Evolutionary conservation across 306 rosid genomes (phyloP).

Genomic region (Prunus campanulata): DNA sequence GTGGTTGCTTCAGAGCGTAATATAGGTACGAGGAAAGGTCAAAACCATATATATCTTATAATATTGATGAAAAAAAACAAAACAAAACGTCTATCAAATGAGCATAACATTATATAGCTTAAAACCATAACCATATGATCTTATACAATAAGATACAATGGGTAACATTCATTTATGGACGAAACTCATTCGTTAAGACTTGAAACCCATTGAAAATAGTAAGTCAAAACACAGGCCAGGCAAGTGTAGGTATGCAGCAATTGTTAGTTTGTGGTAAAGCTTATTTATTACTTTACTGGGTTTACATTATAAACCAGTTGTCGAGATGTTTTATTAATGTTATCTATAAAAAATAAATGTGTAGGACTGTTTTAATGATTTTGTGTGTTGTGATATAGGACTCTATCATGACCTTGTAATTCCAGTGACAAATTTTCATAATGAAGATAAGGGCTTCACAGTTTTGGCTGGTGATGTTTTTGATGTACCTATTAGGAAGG

Average conservation of each 20-base stretch:
- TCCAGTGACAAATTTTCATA: slow-evolving; percentile 83
- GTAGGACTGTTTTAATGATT: slow-evolving; percentile 10
- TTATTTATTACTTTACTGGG: slow-evolving; percentile 7
- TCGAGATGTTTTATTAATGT: slow-evolving; percentile 4
- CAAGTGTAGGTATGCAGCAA: not conserved
- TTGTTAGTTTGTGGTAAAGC: not conserved
- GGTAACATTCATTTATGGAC: not conserved
- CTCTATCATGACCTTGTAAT: slow-evolving; percentile 73
- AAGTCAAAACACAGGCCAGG: too few relatives aligned
- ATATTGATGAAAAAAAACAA: too few relatives aligned
- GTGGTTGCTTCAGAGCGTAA: slow-evolving; percentile 44
- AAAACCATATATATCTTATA: not conserved
- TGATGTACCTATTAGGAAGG: slow-evolving; percentile 88
- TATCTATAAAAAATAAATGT: not conserved
- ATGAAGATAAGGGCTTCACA: slow-evolving; percentile 83
- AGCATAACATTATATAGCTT: not conserved
- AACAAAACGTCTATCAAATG: not conserved
- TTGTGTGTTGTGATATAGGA: slow-evolving; percentile 47
- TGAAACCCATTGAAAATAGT: too few relatives aligned
- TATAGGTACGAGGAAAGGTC: slow-evolving; percentile 52
- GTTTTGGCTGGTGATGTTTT: slow-evolving; percentile 94
- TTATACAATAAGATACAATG: not conserved
- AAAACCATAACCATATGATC: not conserved
- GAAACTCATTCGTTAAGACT: too few relatives aligned
- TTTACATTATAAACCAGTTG: not conserved